Evolutionary conservation across 1,284 basidiomycete species (phyloP).

Genomic region (Tylopilus sp.): DNA sequence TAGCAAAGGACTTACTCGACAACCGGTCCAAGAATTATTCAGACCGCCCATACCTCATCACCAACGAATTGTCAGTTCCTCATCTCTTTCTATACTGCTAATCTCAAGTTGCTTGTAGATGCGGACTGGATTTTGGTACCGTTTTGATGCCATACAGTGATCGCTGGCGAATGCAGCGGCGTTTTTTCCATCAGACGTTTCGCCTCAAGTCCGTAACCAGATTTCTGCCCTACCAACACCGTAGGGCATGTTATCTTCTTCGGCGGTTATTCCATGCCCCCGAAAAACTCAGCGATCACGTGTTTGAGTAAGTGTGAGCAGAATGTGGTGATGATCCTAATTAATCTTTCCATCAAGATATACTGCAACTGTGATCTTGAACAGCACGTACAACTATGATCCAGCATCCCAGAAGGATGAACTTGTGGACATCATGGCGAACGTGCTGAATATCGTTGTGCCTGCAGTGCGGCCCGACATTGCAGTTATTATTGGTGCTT

Average conservation of each 20-base stretch:
- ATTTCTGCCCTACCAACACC: slow-evolving; percentile 12
- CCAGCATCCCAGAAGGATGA: slow-evolving; percentile 10
- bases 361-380: slow-evolving; percentile 7
- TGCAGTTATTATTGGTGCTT: slow-evolving; percentile 4
- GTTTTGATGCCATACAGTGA: slow-evolving; percentile 7
- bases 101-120: no score
- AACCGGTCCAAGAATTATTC: slow-evolving; percentile 15
- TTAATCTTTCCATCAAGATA: slow-evolving; percentile 5
- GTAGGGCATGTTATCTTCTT: slow-evolving; percentile 15
- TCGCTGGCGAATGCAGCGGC: slow-evolving; percentile 14
- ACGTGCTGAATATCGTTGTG: not conserved
- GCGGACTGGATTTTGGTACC: slow-evolving; percentile 5
- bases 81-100: no score
- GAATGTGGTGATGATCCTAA: not conserved
- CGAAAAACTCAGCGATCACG: slow-evolving; percentile 6
- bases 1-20: slow-evolving; percentile 19
- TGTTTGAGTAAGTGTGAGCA: slow-evolving; percentile 6
- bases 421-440: not conserved
- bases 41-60: slow-evolving; percentile 12
- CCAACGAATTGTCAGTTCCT: slow-evolving; percentile 17
- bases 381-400: slow-evolving; percentile 18
- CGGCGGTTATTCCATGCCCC: slow-evolving; percentile 5
- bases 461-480: slow-evolving; percentile 5
- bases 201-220: not conserved
- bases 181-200: slow-evolving; percentile 17